Base-by-base conservation (phyloP, 208 protist genomes). In the Leishmania turanica region DNA sequence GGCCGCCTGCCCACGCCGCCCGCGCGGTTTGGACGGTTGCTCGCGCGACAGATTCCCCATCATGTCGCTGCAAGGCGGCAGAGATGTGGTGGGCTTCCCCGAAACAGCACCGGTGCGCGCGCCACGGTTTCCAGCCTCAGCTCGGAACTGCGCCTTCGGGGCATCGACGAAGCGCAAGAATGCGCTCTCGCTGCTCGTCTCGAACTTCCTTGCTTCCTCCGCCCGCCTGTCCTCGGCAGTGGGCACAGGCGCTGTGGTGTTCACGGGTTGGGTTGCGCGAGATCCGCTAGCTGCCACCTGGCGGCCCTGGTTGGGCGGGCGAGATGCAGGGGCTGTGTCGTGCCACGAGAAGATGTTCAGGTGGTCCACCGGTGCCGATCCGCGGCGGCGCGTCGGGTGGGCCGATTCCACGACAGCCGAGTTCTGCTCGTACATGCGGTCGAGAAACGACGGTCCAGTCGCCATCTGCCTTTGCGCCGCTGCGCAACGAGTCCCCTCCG, bases 281-380 rank as follows among this genome's bases (percentile, higher is more conserved):
- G 73, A 65, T 60, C 77, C 74, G 21, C 62, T 56, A 56, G 56
- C 51, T 58, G 65, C 49, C 62, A 77, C 9, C 75, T 75, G 21
- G 47, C 40, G 64, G 11, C 51, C 17, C 77, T 75, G 34, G 77
- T 66, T 0, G 53, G 76, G 45, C 27, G 47, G 24, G 40, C 58
- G 53, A 75, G 78, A 8, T 37, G 64, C 40, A 13, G 62, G 78
- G 11, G 64, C 34, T 6, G 19, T 56, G 37, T 80, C 73, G 27
- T 97, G 86, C 92, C 94, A 97, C 21, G 88, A 86, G 72, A 97
- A 96, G 49, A 96, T 78, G 83, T 96, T 96, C 19, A 96, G 83
- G 66, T 86, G 65, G 53, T 95, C 88, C 47, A 69, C 58, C 47
- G 81, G 88, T 2, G 76, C 79, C 7, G 79, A 75, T 60, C 65